A percentile compares a stretch with the other conserved stretches of the same genome.
These are phyloP conservation scores for Setaria italica DNA, from an alignment of 202 grass and related monocot genomes.

Conservation along the genomic window DNA sequence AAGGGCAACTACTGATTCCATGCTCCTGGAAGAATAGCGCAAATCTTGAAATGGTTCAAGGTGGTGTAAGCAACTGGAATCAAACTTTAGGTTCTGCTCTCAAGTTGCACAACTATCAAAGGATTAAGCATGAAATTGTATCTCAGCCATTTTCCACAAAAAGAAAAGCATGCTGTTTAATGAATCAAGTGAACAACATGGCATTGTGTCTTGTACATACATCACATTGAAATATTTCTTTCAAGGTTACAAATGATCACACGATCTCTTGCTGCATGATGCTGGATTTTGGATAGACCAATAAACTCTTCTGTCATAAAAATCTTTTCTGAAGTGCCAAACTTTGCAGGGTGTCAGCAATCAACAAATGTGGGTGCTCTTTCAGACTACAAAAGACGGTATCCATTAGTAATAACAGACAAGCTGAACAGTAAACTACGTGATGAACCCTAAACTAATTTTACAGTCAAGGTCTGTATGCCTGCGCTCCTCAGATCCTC, in stretches of 20 bases:
- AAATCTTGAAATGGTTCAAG: not conserved
- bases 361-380: slow-evolving; percentile 7
- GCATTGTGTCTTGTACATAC: not conserved
- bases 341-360: slow-evolving; percentile 7
- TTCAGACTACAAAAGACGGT: not conserved
- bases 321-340: not conserved
- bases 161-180: slow-evolving; percentile 2
- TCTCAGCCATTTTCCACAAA: not conserved
- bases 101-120: not conserved
- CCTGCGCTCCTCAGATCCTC: slow-evolving; percentile 19
- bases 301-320: slow-evolving; percentile 8
- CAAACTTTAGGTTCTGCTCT: not conserved
- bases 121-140: not conserved
- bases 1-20: not conserved
- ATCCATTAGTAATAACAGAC: not conserved
- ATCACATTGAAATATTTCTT: slow-evolving; percentile 17
- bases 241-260: slow-evolving; percentile 33
- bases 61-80: not conserved
- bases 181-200: not conserved
- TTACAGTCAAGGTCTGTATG: slow-evolving; percentile 6
- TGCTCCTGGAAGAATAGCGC: not conserved
- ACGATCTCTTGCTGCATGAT: not conserved
- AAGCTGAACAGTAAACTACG: slow-evolving; percentile 24
- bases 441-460: slow-evolving; percentile 15
- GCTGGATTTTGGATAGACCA: not conserved